Evolutionary conservation across 2,329 filamentous ascomycete genomes (phyloP).

Genomic region (Intubia oerlemansii): DNA sequence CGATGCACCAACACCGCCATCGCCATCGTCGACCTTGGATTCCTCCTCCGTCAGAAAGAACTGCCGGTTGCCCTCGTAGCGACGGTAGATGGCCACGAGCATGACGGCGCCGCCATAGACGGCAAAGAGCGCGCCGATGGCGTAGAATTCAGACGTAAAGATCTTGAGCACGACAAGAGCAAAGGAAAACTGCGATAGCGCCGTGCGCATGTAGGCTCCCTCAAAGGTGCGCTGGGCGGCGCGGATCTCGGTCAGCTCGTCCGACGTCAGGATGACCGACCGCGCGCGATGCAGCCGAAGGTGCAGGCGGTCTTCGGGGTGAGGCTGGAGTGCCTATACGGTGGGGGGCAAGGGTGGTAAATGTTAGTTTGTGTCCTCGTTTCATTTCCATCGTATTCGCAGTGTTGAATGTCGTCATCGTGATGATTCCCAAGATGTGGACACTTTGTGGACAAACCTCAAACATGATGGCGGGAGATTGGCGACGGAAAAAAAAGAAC

Average conservation of each 20-base stretch:
- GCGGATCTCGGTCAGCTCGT: constrained; percentile 85
- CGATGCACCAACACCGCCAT: too few species aligned
- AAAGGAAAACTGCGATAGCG: constrained; percentile 87
- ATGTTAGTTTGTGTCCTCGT: too few species aligned
- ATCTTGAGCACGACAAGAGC: constrained; percentile 88
- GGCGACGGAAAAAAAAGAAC: not conserved
- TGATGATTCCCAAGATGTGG: too few species aligned
- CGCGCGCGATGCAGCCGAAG: constrained; percentile 67
- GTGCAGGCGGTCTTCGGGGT: constrained; percentile 53
- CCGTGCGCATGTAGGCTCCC: constrained; percentile 88
- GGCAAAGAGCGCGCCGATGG: constrained; percentile 88
- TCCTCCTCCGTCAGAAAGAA: constrained; percentile 49
- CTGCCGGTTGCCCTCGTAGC: constrained; percentile 81
- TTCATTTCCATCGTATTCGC: too few species aligned
- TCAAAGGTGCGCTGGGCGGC: constrained; percentile 94
- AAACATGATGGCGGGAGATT: constrained; percentile 2
- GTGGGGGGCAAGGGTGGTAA: too few species aligned
- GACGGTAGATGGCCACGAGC: constrained; percentile 62
- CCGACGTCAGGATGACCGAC: constrained; percentile 58
- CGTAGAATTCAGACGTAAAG: constrained; percentile 91
- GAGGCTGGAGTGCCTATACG: constrained; percentile 12
- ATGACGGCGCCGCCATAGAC: constrained; percentile 75
- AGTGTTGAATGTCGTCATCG: too few species aligned
- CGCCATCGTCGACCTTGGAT: constrained; percentile 11
- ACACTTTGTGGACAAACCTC: constrained; percentile 4